Base-by-base conservation (phyloP, 306 rosid species). In the Casuarina cunninghamiana region DNA sequence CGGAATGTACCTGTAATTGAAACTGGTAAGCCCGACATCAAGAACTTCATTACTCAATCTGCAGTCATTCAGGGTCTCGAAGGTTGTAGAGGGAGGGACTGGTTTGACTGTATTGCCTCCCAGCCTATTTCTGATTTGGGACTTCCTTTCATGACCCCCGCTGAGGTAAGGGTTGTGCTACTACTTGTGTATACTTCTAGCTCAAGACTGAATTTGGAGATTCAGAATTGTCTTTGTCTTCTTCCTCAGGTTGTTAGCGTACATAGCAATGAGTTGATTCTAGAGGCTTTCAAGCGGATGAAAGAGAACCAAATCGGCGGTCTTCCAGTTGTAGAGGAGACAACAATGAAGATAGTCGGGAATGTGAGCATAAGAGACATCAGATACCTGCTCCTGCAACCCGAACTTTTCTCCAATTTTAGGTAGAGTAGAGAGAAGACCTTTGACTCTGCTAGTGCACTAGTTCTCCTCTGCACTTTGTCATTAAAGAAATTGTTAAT, bases 251-350 rank as follows among this genome's bases (percentile, higher is more conserved):
- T 92, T 78, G 61, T 92, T 68, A 86, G 88, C 85, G 75, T 92
- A 83, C 88, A 83, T 75, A 84, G 87, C 71, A 55, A 86, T 70
- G 95, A 84, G 62, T 82, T 94, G 78, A 75, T 92, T 78, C 92
- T 92, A 69, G 97, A 94, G 90, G 97, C 98, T 79, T 95, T 93
- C 93, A 95, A 88, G 89, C 85, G 66, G 81, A 95, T 93, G 97
- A 85, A 72, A 82, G 97, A 95, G 65, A 78, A 88, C 69, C 85
- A 78, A 80, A 91, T 95, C 1, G 96, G 97, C 7, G 97, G 97
- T 72, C 90, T 95, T 82, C 96, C 97, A 8, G 91, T 89, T 10
- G 88, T 93, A 21, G 88, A 89, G 76, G 93, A 92, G 72, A 86
- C 92, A 72, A 78, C 66, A 49, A 92, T 84, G 87, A 87, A 53